phyloP scores from a whole-genome alignment of 2,329 filamentous ascomycete species.

The Phoma sp. region DNA sequence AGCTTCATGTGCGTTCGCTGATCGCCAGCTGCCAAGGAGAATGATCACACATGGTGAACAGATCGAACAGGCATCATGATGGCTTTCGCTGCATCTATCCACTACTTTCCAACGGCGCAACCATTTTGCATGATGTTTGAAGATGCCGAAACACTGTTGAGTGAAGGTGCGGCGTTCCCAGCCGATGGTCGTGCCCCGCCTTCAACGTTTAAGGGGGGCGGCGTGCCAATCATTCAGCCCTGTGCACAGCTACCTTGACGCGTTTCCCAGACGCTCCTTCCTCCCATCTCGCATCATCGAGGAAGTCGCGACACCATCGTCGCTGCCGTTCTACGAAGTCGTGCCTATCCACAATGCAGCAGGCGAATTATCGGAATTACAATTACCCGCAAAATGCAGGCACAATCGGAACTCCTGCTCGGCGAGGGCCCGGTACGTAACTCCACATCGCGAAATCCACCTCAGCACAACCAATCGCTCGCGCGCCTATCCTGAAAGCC shows the following conservation, averaged over 20 bases:
- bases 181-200: slow-evolving; percentile 16
- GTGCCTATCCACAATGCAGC: slow-evolving; percentile 49
- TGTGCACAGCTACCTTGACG: slow-evolving; percentile 21
- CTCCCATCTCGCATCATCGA: slow-evolving; percentile 20
- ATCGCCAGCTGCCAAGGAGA: slow-evolving; percentile 20
- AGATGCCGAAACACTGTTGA: slow-evolving; percentile 12
- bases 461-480: slow-evolving; percentile 3
- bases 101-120: not conserved
- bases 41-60: slow-evolving; percentile 11
- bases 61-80: not conserved
- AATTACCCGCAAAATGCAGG: slow-evolving; percentile 34
- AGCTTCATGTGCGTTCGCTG: slow-evolving; percentile 10
- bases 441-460: slow-evolving; percentile 22
- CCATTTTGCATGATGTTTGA: slow-evolving; percentile 8
- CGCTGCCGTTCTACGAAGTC: slow-evolving; percentile 33
- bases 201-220: slow-evolving; percentile 20
- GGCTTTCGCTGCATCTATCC: slow-evolving; percentile 2
- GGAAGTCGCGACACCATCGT: slow-evolving; percentile 35
- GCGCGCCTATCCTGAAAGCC: slow-evolving; percentile 11
- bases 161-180: slow-evolving; percentile 18
- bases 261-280: slow-evolving; percentile 16
- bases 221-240: slow-evolving; percentile 21
- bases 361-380: slow-evolving; percentile 55
- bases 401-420: slow-evolving; percentile 41
- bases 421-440: slow-evolving; percentile 55